phyloP scores from a whole-genome alignment of 495 filamentous ascomycete species.

The Bacidia rubella region DNA sequence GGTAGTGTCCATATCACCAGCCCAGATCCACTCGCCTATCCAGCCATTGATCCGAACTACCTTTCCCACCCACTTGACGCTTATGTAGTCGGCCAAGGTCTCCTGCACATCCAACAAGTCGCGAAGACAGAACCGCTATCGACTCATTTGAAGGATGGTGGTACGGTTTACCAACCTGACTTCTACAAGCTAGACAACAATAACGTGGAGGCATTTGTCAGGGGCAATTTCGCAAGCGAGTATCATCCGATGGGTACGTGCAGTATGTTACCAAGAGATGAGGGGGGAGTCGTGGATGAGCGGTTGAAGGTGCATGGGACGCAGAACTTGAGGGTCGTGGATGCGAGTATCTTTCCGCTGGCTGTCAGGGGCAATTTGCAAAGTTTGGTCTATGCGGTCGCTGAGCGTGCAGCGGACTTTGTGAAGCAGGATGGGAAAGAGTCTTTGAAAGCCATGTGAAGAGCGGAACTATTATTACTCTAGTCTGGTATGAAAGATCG shows the following conservation, averaged over 20 bases:
- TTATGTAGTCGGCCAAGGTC: slow-evolving; percentile 16
- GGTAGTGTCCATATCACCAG: slow-evolving; percentile 43
- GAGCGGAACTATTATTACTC: no score
- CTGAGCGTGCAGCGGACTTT: slow-evolving; percentile 39
- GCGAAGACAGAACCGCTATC: slow-evolving; percentile 11
- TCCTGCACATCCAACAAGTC: slow-evolving; percentile 9
- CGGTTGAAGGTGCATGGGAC: slow-evolving; percentile 35
- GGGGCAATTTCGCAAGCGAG: slow-evolving; percentile 15
- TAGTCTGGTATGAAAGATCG: no score
- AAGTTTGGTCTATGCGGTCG: slow-evolving; percentile 42
- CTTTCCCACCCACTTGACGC: slow-evolving; percentile 38
- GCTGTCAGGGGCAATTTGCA: slow-evolving; percentile 39
- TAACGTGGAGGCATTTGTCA: slow-evolving; percentile 13
- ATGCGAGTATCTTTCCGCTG: slow-evolving; percentile 45
- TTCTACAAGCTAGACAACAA: slow-evolving; percentile 13
- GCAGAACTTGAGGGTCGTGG: slow-evolving; percentile 35
- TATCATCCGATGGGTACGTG: slow-evolving; percentile 32
- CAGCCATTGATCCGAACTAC: slow-evolving; percentile 41
- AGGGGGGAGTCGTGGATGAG: slow-evolving; percentile 30
- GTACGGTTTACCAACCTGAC: slow-evolving; percentile 11
- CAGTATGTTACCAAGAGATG: slow-evolving; percentile 37
- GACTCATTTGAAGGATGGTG: slow-evolving; percentile 11
- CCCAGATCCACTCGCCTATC: slow-evolving; percentile 22
- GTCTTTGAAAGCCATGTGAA: no score
- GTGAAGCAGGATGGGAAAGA: slow-evolving; percentile 24